These are phyloP conservation scores for Picochlorum sp. DNA, from an alignment of 139 green algal species.

Conservation along the genomic window DNA sequence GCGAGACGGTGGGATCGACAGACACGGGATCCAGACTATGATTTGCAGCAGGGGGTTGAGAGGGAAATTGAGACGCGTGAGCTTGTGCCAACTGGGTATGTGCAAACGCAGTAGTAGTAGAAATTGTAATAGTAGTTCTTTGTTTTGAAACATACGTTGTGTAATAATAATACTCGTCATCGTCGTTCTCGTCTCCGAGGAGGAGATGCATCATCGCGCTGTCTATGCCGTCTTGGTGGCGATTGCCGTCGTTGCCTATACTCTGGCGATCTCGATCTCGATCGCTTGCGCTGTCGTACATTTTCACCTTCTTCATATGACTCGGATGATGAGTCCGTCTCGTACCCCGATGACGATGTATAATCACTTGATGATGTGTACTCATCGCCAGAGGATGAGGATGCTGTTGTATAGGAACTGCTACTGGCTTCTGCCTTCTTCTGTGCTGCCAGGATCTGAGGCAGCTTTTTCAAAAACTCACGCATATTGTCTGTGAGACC, in stretches of 20 bases:
- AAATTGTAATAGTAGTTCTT: background rate
- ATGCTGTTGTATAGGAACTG: conserved; percentile 5
- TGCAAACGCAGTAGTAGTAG: background rate
- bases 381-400: background rate
- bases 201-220: too few species aligned
- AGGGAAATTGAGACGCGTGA: conserved; percentile 18
- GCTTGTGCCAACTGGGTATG: background rate
- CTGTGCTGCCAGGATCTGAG: conserved; percentile 28
- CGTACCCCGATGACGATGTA: background rate
- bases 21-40: conserved; percentile 42
- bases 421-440: conserved; percentile 17
- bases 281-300: too few species aligned
- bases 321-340: background rate
- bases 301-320: background rate
- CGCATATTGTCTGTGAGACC: conserved; percentile 88
- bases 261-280: too few species aligned
- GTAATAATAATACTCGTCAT: too few species aligned
- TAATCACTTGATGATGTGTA: conserved; percentile 9
- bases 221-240: too few species aligned
- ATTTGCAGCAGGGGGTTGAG: conserved; percentile 26
- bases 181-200: too few species aligned
- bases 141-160: background rate
- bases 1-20: conserved; percentile 31
- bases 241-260: too few species aligned
- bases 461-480: conserved; percentile 58